Conservation (phyloP, 2,329 filamentous ascomycete species). For the Aspergillus brunneoviolaceus region DNA sequence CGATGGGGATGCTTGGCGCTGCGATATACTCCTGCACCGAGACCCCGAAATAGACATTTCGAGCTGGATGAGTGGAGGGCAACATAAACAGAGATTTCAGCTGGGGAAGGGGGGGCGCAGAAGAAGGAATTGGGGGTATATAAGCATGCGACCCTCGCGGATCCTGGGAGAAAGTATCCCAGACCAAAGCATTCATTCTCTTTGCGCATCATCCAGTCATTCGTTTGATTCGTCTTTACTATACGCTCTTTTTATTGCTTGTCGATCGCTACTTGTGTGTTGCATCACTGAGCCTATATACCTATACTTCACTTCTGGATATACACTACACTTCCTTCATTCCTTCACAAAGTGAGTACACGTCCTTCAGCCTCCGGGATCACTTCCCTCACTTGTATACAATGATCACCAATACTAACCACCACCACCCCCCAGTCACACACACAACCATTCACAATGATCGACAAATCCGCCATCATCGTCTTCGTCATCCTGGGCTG, state of each 20-base stretch:
- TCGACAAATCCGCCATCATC: conserved; percentile 6
- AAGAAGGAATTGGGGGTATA: not conserved
- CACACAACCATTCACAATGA: not conserved
- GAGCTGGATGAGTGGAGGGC: not conserved
- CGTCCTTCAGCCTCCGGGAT: not conserved
- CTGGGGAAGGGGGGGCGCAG: not conserved
- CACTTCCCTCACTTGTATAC: too few relatives aligned
- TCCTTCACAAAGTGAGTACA: not conserved
- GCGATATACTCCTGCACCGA: not conserved
- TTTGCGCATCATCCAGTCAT: not conserved
- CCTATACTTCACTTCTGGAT: not conserved
- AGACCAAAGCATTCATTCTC: not conserved
- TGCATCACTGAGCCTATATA: not conserved
- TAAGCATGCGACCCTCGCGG: not conserved
- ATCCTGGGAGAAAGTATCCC: not conserved
- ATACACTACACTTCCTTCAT: not conserved
- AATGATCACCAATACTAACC: not conserved
- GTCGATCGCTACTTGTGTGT: not conserved
- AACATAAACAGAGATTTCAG: not conserved
- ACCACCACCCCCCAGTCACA: not conserved
- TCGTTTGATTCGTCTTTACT: not conserved
- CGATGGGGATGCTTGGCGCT: not conserved
- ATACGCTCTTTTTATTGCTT: not conserved
- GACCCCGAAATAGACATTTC: not conserved
- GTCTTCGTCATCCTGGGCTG: conserved; percentile 24